Conservation (phyloP, 192 early-diverging fungal species). For the Podila horticola region DNA sequence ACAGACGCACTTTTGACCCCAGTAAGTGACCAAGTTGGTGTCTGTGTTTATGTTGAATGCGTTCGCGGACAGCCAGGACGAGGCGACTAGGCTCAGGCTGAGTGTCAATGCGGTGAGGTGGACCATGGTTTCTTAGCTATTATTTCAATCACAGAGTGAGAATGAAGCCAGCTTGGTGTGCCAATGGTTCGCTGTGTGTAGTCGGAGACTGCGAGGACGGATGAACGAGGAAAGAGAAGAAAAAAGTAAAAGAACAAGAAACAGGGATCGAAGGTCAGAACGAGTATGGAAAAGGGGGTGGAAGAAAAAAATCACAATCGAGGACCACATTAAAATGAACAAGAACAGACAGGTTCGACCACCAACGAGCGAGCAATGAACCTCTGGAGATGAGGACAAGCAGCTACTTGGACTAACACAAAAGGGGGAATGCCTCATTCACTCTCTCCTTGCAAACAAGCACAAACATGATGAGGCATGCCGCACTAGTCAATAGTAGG, state of each 20-base stretch:
- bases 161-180: neutral
- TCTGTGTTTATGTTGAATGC: conserved; percentile 62
- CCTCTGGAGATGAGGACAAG: too few species aligned
- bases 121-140: neutral
- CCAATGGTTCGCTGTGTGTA: neutral
- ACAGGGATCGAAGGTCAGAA: neutral
- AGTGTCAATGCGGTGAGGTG: neutral
- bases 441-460: too few species aligned
- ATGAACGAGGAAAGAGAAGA: neutral
- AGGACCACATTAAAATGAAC: too few species aligned
- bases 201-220: neutral
- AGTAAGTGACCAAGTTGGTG: conserved; percentile 67
- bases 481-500: too few species aligned
- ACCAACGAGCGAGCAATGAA: too few species aligned
- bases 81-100: conserved; percentile 2
- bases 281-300: neutral
- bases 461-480: too few species aligned
- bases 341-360: too few species aligned
- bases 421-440: too few species aligned
- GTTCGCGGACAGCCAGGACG: conserved; percentile 4
- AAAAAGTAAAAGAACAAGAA: neutral
- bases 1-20: conserved; percentile 55
- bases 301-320: neutral
- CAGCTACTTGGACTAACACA: too few species aligned
- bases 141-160: neutral